Percentiles rank a stretch among this genome's conserved stretches.
Conservation (phyloP, 139 green algal genomes). For the Zygnema circumcarinatum region DNA sequence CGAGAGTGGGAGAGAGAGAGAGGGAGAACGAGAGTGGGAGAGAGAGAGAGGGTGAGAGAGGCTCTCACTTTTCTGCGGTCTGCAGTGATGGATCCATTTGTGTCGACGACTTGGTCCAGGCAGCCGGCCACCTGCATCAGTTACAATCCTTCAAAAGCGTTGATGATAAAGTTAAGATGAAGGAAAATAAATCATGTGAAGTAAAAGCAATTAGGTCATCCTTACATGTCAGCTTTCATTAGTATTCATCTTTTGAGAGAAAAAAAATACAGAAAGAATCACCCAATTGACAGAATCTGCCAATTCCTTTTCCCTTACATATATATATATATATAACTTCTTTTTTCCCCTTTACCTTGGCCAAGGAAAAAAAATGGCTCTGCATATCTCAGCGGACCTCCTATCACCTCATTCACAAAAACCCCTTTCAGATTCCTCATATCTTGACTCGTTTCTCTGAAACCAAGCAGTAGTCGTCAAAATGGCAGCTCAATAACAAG, state of each 20-base stretch:
- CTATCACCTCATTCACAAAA: too few relatives aligned
- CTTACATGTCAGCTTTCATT: too few relatives aligned
- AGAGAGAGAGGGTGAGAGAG: neutral
- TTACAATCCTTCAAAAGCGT: neutral
- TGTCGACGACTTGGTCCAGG: neutral
- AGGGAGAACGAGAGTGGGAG: neutral
- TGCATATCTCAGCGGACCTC: too few relatives aligned
- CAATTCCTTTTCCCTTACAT: neutral
- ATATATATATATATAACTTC: slow-evolving; percentile 3
- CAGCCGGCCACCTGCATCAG: neutral
- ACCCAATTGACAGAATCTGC: neutral
- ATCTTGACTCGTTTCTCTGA: neutral
- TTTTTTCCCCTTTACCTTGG: too few relatives aligned
- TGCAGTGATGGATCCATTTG: neutral
- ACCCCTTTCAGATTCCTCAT: too few relatives aligned
- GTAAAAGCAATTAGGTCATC: neutral
- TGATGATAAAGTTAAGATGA: neutral
- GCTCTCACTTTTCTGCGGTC: neutral
- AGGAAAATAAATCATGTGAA: neutral
- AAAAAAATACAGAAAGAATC: neutral
- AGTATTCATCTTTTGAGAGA: neutral
- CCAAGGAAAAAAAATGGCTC: too few relatives aligned
- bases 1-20: neutral
- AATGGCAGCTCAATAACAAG: neutral
- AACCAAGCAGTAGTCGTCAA: neutral